Evolutionary conservation across 495 filamentous ascomycete species (phyloP).

Genomic region (Aspergillus steynii): DNA sequence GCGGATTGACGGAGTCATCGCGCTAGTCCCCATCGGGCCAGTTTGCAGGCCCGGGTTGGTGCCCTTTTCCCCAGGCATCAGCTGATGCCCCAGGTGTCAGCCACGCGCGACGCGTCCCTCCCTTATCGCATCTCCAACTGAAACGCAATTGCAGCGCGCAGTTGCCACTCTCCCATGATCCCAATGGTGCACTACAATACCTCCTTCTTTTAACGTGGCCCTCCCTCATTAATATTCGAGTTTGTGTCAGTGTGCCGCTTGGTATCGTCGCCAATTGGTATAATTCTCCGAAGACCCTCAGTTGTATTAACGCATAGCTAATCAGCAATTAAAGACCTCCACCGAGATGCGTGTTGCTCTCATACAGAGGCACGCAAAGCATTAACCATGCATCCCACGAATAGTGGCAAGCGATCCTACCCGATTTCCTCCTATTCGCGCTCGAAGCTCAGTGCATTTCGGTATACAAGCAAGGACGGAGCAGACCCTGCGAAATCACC

Average conservation of each 20-base stretch:
- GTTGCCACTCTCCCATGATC: slow-evolving; percentile 1
- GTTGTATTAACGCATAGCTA: slow-evolving; percentile 9
- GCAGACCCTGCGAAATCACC: slow-evolving; percentile 32
- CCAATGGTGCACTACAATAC: background rate
- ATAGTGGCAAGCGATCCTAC: slow-evolving; percentile 26
- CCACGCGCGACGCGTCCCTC: slow-evolving; percentile 42
- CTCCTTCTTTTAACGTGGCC: background rate
- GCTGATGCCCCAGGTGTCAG: slow-evolving; percentile 17
- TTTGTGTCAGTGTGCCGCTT: background rate
- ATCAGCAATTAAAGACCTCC: slow-evolving; percentile 5
- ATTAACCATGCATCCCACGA: slow-evolving; percentile 24
- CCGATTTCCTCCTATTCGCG: slow-evolving; percentile 55
- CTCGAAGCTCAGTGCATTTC: slow-evolving; percentile 60
- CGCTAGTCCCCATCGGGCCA: slow-evolving; percentile 38
- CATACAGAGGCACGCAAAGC: slow-evolving; percentile 7
- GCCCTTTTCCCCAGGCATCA: slow-evolving; percentile 24
- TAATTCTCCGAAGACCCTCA: slow-evolving; percentile 1
- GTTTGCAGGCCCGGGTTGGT: slow-evolving; percentile 31
- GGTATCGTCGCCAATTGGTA: slow-evolving; percentile 9
- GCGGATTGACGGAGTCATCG: slow-evolving; percentile 27
- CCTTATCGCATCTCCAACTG: slow-evolving; percentile 26
- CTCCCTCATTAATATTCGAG: background rate
- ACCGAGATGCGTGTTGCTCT: slow-evolving; percentile 19
- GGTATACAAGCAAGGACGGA: slow-evolving; percentile 38
- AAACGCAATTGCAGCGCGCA: slow-evolving; percentile 5